phyloP scores from a whole-genome alignment of 1,284 basidiomycete species.

The Ustanciosporium gigantosporum region DNA sequence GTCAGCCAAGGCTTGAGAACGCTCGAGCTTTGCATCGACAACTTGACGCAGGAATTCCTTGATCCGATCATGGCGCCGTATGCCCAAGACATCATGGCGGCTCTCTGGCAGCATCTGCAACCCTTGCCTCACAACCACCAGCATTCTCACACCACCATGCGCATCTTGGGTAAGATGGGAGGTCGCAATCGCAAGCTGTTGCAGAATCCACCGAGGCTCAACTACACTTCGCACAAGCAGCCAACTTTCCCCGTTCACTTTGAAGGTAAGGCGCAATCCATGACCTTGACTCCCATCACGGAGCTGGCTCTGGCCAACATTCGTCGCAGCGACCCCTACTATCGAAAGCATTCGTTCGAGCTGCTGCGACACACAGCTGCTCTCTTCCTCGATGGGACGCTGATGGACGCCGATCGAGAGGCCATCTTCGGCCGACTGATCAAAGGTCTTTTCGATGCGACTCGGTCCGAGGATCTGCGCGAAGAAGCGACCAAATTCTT shows the following conservation, averaged over 20 bases:
- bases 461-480: slow-evolving; percentile 73
- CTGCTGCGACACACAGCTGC: slow-evolving; percentile 77
- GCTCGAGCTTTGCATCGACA: slow-evolving; percentile 98
- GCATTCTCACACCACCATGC: slow-evolving; percentile 91
- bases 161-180: slow-evolving; percentile 95
- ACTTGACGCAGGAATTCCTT: slow-evolving; percentile 95
- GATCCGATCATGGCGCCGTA: slow-evolving; percentile 89
- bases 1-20: slow-evolving; percentile 95
- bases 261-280: slow-evolving; percentile 63
- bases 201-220: slow-evolving; percentile 77
- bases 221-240: slow-evolving; percentile 64
- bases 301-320: slow-evolving; percentile 73
- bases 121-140: slow-evolving; percentile 88
- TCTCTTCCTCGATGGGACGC: slow-evolving; percentile 71
- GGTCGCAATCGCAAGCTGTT: slow-evolving; percentile 84
- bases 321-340: slow-evolving; percentile 67
- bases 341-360: slow-evolving; percentile 76
- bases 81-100: slow-evolving; percentile 84
- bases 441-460: slow-evolving; percentile 75
- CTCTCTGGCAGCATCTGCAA: slow-evolving; percentile 69
- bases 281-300: slow-evolving; percentile 76
- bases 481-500: slow-evolving; percentile 73
- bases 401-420: slow-evolving; percentile 69
- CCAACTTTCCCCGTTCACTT: slow-evolving; percentile 40
- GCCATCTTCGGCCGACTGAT: slow-evolving; percentile 73